Conservation (phyloP, 129 eudicot species). For the Scalesia atractyloides region DNA sequence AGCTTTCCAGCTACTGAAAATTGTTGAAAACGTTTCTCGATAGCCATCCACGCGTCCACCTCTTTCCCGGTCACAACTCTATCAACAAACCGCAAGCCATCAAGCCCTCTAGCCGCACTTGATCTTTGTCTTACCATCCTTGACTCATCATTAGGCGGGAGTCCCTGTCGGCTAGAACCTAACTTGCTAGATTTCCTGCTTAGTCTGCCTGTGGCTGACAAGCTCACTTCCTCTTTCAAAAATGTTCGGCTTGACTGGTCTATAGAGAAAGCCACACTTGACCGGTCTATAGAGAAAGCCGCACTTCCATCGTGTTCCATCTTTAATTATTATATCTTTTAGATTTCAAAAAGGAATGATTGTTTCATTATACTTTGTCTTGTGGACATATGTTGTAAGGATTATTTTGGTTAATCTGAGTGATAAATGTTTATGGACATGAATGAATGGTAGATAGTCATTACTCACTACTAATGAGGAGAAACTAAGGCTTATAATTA, state of each 20-base stretch:
- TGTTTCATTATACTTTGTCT: conserved; percentile 17
- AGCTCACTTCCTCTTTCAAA: conserved; percentile 16
- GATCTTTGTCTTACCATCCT: conserved; percentile 58
- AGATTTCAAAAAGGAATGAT: conserved; percentile 14
- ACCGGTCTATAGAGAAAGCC: conserved; percentile 9
- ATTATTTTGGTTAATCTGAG: conserved; percentile 18
- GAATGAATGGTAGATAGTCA: conserved; percentile 29
- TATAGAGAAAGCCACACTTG: conserved; percentile 12
- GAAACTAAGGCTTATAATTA: conserved; percentile 28
- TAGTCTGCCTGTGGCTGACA: conserved; percentile 34
- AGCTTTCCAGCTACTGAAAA: conserved; percentile 57
- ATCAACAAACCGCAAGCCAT: conserved; percentile 80
- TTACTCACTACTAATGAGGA: conserved; percentile 18
- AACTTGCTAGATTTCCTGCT: conserved; percentile 34
- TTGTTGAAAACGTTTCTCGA: conserved; percentile 72
- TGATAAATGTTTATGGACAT: conserved; percentile 29
- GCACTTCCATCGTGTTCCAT: conserved; percentile 27
- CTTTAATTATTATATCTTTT: conserved; percentile 7
- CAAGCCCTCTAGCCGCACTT: conserved; percentile 70
- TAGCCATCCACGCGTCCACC: conserved; percentile 74
- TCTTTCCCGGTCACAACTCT: conserved; percentile 64
- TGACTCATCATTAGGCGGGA: conserved; percentile 23
- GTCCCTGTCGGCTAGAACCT: conserved; percentile 18
- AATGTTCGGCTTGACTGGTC: conserved; percentile 18
- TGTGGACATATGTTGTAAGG: conserved; percentile 13